A percentile compares a stretch with the other conserved stretches of the same genome.
These are phyloP conservation scores for Saccharomyces uvarum DNA, from an alignment of 1,139 yeast genomes.

Conservation along the genomic window DNA sequence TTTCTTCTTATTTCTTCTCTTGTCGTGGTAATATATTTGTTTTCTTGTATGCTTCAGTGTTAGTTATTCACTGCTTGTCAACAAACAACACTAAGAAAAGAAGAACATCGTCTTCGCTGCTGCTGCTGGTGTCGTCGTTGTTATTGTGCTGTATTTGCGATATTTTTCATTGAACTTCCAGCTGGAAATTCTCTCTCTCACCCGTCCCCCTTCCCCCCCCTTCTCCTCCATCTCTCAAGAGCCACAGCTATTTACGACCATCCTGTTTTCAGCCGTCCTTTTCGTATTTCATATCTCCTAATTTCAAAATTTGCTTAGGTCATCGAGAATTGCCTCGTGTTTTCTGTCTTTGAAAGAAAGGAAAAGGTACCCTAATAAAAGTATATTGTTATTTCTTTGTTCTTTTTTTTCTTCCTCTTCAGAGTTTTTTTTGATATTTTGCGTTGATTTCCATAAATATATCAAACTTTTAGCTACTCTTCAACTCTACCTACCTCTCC, in stretches of 20 bases:
- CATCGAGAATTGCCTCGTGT: background rate
- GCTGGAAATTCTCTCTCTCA: background rate
- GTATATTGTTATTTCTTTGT: background rate
- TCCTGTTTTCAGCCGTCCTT: background rate
- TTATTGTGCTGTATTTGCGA: background rate
- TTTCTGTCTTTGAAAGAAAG: background rate
- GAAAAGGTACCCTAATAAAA: background rate
- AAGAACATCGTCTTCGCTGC: background rate
- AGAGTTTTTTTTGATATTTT: background rate
- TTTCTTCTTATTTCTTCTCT: background rate
- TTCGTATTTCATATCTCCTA: background rate
- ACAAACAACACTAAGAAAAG: background rate
- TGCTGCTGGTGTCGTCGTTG: background rate
- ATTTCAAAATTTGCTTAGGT: background rate
- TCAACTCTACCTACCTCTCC: background rate
- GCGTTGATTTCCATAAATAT: background rate
- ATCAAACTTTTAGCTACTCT: background rate
- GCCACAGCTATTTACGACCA: background rate
- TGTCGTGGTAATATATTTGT: background rate
- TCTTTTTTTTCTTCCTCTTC: background rate
- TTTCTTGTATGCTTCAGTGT: background rate
- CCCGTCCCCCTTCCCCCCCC: background rate
- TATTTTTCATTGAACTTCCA: background rate
- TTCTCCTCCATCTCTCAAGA: background rate
- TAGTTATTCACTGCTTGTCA: background rate